Percentiles rank a stretch among this genome's conserved stretches.
Evolutionary conservation across 345 rosid genomes (phyloP).

Genomic region (Bruguiera sexangula): DNA sequence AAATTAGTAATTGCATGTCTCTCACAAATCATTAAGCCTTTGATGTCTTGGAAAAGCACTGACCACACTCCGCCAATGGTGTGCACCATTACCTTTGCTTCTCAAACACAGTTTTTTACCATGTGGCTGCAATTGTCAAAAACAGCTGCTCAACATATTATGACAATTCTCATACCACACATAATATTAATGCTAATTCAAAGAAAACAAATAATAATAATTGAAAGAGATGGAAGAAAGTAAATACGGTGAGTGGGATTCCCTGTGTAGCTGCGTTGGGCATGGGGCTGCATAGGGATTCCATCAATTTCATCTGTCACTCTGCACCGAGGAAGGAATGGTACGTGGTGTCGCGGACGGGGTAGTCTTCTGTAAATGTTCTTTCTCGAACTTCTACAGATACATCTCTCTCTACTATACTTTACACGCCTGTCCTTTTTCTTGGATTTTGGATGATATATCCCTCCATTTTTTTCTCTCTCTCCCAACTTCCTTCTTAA

Average conservation of each 20-base stretch:
- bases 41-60: no score
- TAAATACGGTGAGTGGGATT: slow-evolving; percentile 38
- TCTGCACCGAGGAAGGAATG: slow-evolving; percentile 47
- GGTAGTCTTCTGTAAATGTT: slow-evolving; percentile 25
- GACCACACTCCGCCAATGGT: background rate
- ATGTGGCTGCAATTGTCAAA: no score
- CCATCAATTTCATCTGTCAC: slow-evolving; percentile 34
- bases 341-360: slow-evolving; percentile 50
- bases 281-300: slow-evolving; percentile 63
- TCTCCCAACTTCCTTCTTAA: slow-evolving; percentile 12
- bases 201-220: no score
- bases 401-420: slow-evolving; percentile 40
- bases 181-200: no score
- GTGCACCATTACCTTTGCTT: background rate
- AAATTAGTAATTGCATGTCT: no score
- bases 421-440: slow-evolving; percentile 36
- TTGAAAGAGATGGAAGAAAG: no score
- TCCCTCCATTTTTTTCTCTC: slow-evolving; percentile 22
- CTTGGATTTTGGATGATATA: slow-evolving; percentile 45
- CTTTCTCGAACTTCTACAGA: slow-evolving; percentile 58
- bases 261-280: slow-evolving; percentile 28
- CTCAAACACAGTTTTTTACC: no score
- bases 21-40: no score
- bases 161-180: no score
- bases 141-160: no score